Evolutionary conservation across 768 basidiomycete species (phyloP).

Genomic region (Termitomyces sp.): DNA sequence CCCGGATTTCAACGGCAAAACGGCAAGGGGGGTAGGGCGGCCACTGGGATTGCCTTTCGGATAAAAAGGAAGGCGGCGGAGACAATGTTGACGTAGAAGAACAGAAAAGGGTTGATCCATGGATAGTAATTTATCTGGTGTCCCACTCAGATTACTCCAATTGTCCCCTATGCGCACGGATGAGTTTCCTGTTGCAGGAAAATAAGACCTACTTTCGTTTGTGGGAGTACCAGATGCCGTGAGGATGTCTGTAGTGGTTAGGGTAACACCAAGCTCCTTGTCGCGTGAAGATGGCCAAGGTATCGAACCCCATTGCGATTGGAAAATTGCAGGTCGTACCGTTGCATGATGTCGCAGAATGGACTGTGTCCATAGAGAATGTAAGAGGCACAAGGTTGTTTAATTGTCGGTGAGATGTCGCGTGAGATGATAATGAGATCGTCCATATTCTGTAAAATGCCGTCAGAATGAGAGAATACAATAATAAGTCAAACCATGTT

Average conservation of each 20-base stretch:
- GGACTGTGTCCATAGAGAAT: conserved; percentile 75
- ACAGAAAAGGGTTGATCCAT: conserved; percentile 66
- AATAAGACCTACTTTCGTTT: conserved; percentile 39
- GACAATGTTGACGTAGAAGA: conserved; percentile 16
- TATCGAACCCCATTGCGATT: conserved; percentile 1
- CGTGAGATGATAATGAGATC: conserved; percentile 71
- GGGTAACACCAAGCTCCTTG: conserved; percentile 67
- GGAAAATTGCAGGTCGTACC: conserved; percentile 34
- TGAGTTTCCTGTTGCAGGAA: conserved; percentile 62
- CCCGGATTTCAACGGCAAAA: conserved; percentile 90
- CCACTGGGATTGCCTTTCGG: too few relatives aligned
- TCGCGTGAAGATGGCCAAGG: conserved; percentile 34
- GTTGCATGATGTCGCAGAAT: conserved; percentile 59
- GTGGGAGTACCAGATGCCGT: conserved; percentile 18
- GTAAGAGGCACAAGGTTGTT: conserved; percentile 56
- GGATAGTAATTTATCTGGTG: conserved; percentile 29
- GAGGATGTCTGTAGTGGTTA: conserved; percentile 48
- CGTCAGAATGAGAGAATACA: not conserved
- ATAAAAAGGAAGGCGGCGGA: conserved; percentile 22
- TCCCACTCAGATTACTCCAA: conserved; percentile 39
- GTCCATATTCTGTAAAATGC: conserved; percentile 60
- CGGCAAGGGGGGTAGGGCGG: conserved; percentile 75
- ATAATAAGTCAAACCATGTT: conserved; percentile 64
- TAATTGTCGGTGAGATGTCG: conserved; percentile 71
- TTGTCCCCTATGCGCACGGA: conserved; percentile 75